A percentile compares a stretch with the other conserved stretches of the same genome.
Evolutionary conservation across 2,329 filamentous ascomycete species (phyloP).

Genomic region (Daldinia sp.): DNA sequence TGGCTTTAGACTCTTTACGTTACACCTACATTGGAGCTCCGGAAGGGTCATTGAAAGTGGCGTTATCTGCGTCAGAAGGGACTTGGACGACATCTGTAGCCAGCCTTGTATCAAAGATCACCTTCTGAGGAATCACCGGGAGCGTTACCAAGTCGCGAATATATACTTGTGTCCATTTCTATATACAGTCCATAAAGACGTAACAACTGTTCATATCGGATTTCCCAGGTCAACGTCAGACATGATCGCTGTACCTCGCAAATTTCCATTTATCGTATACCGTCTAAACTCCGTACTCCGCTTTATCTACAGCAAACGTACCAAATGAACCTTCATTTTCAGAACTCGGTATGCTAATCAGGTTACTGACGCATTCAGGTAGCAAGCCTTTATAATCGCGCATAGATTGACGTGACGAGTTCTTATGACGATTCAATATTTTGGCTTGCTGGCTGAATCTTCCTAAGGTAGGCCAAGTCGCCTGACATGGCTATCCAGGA

Average conservation of each 20-base stretch:
- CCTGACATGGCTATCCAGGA: background rate
- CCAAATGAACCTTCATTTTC: background rate
- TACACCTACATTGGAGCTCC: slow-evolving; percentile 48
- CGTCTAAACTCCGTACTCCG: background rate
- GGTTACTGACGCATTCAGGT: too few species aligned
- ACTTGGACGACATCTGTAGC: background rate
- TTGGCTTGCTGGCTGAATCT: background rate
- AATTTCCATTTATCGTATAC: background rate
- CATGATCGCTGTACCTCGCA: background rate
- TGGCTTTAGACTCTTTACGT: slow-evolving; percentile 35
- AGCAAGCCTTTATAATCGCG: too few species aligned
- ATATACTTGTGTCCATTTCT: background rate
- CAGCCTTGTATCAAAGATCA: background rate
- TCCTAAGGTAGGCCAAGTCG: background rate
- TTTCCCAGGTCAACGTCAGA: background rate
- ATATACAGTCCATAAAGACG: background rate
- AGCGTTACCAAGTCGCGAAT: background rate
- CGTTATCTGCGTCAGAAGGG: background rate
- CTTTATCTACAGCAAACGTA: background rate
- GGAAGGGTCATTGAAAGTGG: slow-evolving; percentile 41
- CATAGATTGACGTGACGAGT: too few species aligned
- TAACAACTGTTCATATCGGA: background rate
- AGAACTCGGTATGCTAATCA: background rate
- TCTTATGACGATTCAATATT: background rate
- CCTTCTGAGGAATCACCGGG: background rate